Percentiles rank a stretch among this genome's conserved stretches.
Evolutionary conservation across 805 yeast species (phyloP).

Genomic region (Clavispora fructus): DNA sequence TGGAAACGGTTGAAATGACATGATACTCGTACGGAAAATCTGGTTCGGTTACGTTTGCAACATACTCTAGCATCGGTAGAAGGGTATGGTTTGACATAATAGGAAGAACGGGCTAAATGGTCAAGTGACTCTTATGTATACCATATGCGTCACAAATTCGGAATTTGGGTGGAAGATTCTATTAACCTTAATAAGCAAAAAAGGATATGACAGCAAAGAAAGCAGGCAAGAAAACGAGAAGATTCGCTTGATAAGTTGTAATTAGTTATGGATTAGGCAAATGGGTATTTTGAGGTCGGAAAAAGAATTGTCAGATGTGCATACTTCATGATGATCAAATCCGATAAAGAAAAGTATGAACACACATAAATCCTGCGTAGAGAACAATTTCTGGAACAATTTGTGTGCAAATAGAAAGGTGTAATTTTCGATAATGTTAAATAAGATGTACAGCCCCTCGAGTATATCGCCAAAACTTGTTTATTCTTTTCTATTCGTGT

Average conservation of each 20-base stretch:
- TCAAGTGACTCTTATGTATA: not conserved
- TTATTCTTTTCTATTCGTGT: no score
- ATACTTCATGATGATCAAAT: not conserved
- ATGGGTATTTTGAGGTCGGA: not conserved
- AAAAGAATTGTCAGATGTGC: not conserved
- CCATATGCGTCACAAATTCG: not conserved
- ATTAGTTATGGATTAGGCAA: not conserved
- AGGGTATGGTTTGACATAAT: not conserved
- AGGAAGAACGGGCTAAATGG: not conserved
- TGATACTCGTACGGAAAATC: constrained; percentile 8
- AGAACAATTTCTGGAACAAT: not conserved
- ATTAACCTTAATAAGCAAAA: not conserved
- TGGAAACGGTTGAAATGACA: constrained; percentile 8
- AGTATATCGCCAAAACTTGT: no score
- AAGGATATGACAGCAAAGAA: not conserved
- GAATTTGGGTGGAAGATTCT: not conserved
- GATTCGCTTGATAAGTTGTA: not conserved
- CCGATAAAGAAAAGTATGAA: not conserved
- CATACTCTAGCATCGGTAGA: constrained; percentile 1
- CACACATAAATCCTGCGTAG: not conserved
- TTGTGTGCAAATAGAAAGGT: not conserved
- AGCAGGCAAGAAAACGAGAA: not conserved
- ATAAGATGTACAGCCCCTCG: no score
- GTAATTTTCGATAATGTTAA: no score
- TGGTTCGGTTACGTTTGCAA: constrained; percentile 5